Evolutionary conservation across 805 yeast genomes (phyloP).

Genomic region (Grigorovia yakushimaensis): DNA sequence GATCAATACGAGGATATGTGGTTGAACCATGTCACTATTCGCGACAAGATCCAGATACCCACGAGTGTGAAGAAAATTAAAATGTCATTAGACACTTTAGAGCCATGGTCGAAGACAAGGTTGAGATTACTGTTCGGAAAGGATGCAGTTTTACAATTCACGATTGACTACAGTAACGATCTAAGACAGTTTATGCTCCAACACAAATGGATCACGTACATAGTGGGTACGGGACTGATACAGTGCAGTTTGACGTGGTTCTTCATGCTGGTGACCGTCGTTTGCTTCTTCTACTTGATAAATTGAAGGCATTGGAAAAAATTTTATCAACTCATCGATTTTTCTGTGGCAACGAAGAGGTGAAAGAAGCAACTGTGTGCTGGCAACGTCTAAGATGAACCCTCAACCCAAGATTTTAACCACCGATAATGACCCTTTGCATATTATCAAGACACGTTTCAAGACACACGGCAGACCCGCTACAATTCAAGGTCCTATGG

Average conservation of each 20-base stretch:
- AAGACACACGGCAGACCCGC: slow-evolving; percentile 43
- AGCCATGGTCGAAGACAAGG: background rate
- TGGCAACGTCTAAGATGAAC: background rate
- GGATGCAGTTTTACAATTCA: slow-evolving; percentile 14
- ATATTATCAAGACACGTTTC: slow-evolving; percentile 38
- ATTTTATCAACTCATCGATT: no score
- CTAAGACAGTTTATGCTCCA: slow-evolving; percentile 24
- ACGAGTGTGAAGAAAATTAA: slow-evolving; percentile 2
- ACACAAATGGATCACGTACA: slow-evolving; percentile 15
- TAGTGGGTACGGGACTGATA: slow-evolving; percentile 16
- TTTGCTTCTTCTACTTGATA: no score
- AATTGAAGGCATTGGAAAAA: no score
- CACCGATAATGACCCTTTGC: slow-evolving; percentile 42
- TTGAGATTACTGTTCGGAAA: slow-evolving; percentile 12
- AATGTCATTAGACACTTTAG: background rate
- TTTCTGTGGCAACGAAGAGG: no score
- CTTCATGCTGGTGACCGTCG: slow-evolving; percentile 12
- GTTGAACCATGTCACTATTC: slow-evolving; percentile 14
- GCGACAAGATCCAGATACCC: slow-evolving; percentile 10
- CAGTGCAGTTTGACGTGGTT: slow-evolving; percentile 10
- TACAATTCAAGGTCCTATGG: slow-evolving; percentile 89
- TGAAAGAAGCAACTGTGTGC: background rate
- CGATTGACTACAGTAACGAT: slow-evolving; percentile 22
- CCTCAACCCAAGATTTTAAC: slow-evolving; percentile 30
- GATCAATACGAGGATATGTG: slow-evolving; percentile 13